These are phyloP conservation scores for Malania oleifera DNA, from an alignment of 164 flowering plant genomes.

Conservation along the genomic window DNA sequence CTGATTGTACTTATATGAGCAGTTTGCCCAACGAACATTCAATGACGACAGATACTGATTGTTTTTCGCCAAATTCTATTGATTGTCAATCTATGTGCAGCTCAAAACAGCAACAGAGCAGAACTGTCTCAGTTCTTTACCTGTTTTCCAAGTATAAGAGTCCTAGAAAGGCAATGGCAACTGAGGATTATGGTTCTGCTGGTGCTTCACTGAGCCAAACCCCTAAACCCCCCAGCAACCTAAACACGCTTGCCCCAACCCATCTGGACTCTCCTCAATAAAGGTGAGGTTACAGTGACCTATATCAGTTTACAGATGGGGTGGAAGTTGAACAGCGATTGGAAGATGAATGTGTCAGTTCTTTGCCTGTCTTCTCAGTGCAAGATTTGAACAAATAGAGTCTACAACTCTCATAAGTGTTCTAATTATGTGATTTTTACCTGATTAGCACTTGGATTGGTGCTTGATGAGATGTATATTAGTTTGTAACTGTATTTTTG, in stretches of 20 bases:
- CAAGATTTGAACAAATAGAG: no score
- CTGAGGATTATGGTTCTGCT: constrained; percentile 14
- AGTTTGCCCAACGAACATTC: constrained; percentile 4
- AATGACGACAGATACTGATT: constrained; percentile 18
- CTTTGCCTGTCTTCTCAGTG: background rate
- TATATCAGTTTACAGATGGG: background rate
- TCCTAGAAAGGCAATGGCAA: constrained; percentile 12
- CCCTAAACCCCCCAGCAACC: no score
- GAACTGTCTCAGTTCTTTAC: constrained; percentile 21
- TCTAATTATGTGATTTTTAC: background rate
- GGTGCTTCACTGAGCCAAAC: constrained; percentile 5
- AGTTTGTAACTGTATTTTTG: no score
- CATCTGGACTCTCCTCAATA: no score
- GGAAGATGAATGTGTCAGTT: background rate
- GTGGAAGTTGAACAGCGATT: background rate
- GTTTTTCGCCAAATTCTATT: constrained; percentile 1
- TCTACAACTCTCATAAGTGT: background rate
- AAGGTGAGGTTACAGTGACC: constrained; percentile 7
- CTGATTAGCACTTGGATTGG: background rate
- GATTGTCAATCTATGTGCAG: constrained; percentile 4
- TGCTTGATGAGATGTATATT: background rate
- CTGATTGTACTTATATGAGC: constrained; percentile 1
- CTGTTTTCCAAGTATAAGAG: constrained; percentile 33
- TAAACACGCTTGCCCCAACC: no score
- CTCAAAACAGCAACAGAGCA: constrained; percentile 14